These are phyloP conservation scores for Eudorina sp. DNA, from an alignment of 139 green algal genomes.

Conservation along the genomic window DNA sequence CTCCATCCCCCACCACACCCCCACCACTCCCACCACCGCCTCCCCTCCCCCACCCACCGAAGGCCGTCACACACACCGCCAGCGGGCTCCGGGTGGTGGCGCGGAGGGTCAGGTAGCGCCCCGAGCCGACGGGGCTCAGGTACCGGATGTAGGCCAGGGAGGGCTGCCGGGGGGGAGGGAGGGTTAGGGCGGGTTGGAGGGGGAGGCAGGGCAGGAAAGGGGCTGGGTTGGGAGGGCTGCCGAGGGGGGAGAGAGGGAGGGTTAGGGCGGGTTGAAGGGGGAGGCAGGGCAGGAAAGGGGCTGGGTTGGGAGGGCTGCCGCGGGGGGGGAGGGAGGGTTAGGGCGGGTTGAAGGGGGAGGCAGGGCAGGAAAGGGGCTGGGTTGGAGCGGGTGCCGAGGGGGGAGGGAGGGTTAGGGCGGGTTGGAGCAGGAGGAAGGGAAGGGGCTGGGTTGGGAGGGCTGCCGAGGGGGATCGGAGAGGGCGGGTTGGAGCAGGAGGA, in stretches of 20 bases:
- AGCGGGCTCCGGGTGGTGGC: neutral
- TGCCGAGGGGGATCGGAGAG: neutral
- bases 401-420: neutral
- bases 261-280: neutral
- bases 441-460: neutral
- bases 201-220: neutral
- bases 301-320: neutral
- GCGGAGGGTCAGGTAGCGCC: constrained; percentile 34
- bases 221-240: neutral
- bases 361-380: neutral
- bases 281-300: neutral
- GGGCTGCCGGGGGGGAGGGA: neutral
- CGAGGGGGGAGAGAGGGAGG: neutral
- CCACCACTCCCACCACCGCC: neutral
- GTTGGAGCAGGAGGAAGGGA: neutral
- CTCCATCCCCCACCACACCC: neutral
- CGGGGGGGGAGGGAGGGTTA: too few relatives aligned
- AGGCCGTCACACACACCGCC: neutral
- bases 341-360: neutral
- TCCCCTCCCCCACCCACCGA: neutral
- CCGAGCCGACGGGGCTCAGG: neutral
- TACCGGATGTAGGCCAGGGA: neutral
- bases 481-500: neutral
- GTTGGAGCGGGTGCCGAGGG: neutral
- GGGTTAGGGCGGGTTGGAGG: neutral